Evolutionary conservation across 352 stramenopile species (phyloP).

Genomic region (Blastocystis sp.): DNA sequence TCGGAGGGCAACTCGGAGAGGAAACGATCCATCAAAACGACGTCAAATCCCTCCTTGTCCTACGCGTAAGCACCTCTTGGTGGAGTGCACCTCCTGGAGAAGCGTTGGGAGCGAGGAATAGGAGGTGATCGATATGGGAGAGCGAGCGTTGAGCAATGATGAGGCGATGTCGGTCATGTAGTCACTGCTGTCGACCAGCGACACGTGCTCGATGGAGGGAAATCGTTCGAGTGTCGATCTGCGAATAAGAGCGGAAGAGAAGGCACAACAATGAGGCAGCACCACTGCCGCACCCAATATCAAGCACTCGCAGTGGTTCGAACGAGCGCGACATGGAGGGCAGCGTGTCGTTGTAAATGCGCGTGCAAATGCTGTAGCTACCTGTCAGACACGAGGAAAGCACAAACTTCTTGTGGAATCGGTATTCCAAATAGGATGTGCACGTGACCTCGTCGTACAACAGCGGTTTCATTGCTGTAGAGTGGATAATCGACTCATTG

Average conservation of each 20-base stretch:
- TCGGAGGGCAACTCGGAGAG: constrained; percentile 53
- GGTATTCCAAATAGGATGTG: constrained; percentile 20
- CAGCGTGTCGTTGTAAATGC: neutral
- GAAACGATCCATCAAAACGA: constrained; percentile 56
- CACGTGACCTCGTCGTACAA: constrained; percentile 62
- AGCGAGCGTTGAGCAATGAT: neutral
- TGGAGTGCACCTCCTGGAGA: neutral
- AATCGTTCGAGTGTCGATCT: constrained; percentile 14
- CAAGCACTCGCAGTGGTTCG: constrained; percentile 1
- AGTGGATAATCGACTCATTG: neutral
- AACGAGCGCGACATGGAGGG: neutral
- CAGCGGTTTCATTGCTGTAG: constrained; percentile 1
- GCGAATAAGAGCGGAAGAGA: neutral
- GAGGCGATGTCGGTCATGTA: constrained; percentile 32
- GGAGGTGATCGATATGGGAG: neutral
- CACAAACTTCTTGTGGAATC: constrained; percentile 36
- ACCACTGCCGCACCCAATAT: constrained; percentile 48
- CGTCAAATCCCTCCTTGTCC: neutral
- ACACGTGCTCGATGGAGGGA: neutral
- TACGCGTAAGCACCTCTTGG: neutral
- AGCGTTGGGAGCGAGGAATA: constrained; percentile 23
- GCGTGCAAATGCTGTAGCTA: constrained; percentile 54
- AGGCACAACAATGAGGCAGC: neutral
- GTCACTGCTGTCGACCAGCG: constrained; percentile 48
- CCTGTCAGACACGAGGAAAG: neutral